Evolutionary conservation across 1,284 basidiomycete genomes (phyloP).

Genomic region (Lentinus polychrous): DNA sequence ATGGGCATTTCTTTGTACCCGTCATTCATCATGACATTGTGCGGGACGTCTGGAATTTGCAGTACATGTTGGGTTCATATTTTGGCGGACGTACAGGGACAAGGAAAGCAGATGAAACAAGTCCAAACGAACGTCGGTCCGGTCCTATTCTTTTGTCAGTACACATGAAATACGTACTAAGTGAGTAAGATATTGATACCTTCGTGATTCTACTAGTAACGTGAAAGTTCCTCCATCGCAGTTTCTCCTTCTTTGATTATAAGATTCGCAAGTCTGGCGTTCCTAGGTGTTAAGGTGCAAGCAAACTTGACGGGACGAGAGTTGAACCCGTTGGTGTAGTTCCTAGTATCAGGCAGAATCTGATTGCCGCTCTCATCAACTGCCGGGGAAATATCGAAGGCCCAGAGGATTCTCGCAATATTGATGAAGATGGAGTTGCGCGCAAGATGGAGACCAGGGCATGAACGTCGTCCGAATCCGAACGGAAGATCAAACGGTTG

Average conservation of each 20-base stretch:
- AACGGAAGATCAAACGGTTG: slow-evolving; percentile 38
- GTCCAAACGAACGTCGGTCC: no score
- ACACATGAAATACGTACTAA: no score
- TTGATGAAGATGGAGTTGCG: slow-evolving; percentile 37
- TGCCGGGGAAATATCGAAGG: slow-evolving; percentile 31
- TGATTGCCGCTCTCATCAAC: slow-evolving; percentile 15
- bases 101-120: no score
- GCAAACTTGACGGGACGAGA: slow-evolving; percentile 36
- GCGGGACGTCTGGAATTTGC: not conserved
- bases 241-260: slow-evolving; percentile 23
- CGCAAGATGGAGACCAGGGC: slow-evolving; percentile 41
- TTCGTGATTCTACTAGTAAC: not conserved
- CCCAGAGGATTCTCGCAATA: slow-evolving; percentile 36
- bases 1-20: not conserved
- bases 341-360: slow-evolving; percentile 26
- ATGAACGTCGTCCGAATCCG: slow-evolving; percentile 40
- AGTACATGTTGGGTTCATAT: no score
- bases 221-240: slow-evolving; percentile 12
- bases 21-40: not conserved
- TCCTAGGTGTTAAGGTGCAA: slow-evolving; percentile 29
- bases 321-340: slow-evolving; percentile 41
- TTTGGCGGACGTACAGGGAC: no score
- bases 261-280: slow-evolving; percentile 15
- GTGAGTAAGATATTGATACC: no score
- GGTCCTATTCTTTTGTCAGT: no score